Base-by-base conservation (phyloP, 768 basidiomycete genomes). In the Russula emetica region DNA sequence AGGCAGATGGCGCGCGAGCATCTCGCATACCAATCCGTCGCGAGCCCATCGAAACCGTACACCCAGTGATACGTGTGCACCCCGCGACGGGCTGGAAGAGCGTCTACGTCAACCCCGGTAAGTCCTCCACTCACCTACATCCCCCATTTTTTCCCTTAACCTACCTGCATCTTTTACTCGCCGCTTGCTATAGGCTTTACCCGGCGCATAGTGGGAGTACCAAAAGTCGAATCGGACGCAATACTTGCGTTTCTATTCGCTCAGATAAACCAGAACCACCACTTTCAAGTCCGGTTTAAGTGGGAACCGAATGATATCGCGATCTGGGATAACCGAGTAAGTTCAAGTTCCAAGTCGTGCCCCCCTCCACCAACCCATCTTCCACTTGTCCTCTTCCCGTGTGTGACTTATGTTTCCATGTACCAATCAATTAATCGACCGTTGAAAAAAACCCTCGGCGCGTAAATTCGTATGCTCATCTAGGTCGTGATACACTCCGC, bases 41-140 rank as follows among this genome's bases (percentile, higher is more conserved):
- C 34, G 67, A 66, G 55, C 50, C 65, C 22, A 51, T 66, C 36
- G 67, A 68, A 45, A 62, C 65, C 3, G 55, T 88, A 36, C 92
- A 93, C 72, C 92, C 91, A 20, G 77, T 94, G 53, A 88, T 94
- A 59, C 85, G 91, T 53, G 89, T 92, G 13, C 87, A 93, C 72
- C 91, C 92, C 22, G 85, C 80, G 1, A 94, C 92, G 0, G 90
- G 91, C 14, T 88, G 86, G 84, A 92, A 93, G 80, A 85, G 83
- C 63, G 75, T 94, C 66, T 92, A 86, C 70, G 86, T 93, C 71
- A 92, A 94, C 71, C 85, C 87, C 40, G 87, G 85, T 82, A 62
- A 30, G 78, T 69, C 6, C 10, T 28, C 32, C 32, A 18, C 42
- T 28, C 56, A 20, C 26, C n/a, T n/a, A n/a, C 38, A 40, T 49